phyloP scores from a whole-genome alignment of 1,284 basidiomycete genomes.

The Pisolithus thermaeus region DNA sequence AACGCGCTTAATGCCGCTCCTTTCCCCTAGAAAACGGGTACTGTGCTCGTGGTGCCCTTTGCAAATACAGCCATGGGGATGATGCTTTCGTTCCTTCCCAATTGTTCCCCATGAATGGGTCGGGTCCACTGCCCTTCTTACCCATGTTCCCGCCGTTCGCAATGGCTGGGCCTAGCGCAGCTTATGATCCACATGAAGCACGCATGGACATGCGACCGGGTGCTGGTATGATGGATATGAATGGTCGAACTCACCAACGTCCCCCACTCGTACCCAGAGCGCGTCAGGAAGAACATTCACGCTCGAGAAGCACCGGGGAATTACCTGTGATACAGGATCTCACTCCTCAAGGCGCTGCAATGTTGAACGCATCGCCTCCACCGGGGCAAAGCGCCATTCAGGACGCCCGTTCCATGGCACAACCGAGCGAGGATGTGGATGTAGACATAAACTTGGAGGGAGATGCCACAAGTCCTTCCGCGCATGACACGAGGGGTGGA shows the following conservation, averaged over 20 bases:
- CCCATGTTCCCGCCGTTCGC: constrained; percentile 53
- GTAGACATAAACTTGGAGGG: constrained; percentile 22
- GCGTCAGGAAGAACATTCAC: constrained; percentile 41
- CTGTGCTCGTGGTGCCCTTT: constrained; percentile 85
- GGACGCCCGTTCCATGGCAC: constrained; percentile 10
- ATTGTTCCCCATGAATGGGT: constrained; percentile 50
- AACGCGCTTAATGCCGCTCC: constrained; percentile 4
- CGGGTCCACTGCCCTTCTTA: constrained; percentile 51
- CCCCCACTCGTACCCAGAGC: constrained; percentile 50
- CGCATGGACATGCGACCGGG: constrained; percentile 66
- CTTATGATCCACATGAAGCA: constrained; percentile 73
- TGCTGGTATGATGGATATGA: constrained; percentile 22
- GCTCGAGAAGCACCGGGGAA: constrained; percentile 49
- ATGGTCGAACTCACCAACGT: constrained; percentile 41
- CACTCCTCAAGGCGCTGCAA: constrained; percentile 46
- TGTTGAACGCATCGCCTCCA: constrained; percentile 5
- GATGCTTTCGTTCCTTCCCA: constrained; percentile 70
- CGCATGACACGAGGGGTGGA: constrained; percentile 25
- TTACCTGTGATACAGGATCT: constrained; percentile 75
- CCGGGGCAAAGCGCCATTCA: constrained; percentile 11
- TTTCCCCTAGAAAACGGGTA: constrained; percentile 82
- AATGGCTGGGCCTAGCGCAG: constrained; percentile 39
- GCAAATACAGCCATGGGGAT: constrained; percentile 88
- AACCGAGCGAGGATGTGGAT: constrained; percentile 32
- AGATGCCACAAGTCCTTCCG: constrained; percentile 11